Evolutionary conservation across 2,329 filamentous ascomycete species (phyloP), one percentile per base, ranked within the genome.

Genomic region (Fusarium sp.): DNA sequence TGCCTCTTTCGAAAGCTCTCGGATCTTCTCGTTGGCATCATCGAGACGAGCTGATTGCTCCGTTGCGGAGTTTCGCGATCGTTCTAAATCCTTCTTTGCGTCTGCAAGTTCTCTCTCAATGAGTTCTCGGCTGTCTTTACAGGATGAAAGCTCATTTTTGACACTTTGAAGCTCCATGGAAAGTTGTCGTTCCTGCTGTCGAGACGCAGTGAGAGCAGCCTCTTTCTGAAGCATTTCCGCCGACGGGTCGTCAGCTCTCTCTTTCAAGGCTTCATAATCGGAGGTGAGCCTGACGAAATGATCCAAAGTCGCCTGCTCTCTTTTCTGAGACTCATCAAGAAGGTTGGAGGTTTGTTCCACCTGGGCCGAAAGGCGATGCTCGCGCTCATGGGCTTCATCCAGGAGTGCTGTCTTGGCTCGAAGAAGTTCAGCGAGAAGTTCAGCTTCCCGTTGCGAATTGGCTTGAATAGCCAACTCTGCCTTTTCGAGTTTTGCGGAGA

Each of bases 311-410:
- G 29, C 10, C 10, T 48, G 33, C 21, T 69, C 59, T 23, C 38
- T 49, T 23, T 63, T 46, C 21, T 56, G 52, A 7, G 23, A 41
- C 10, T n/a, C 18, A 25, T 68, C 25, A 2, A 68, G 44, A 16
- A 37, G 18, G 35, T 68, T 44, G 7, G 44, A 38, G 12, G 25
- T 41, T 37, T 38, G 27, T 35, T 57, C 18, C 1, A 72, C 25
- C 27, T 72, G 58, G 5, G 29, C 12, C 3, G 46, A 60, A 11
- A 64, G 23, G 4, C 37, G 39, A 19, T 52, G 58, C 21, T 64
- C 63, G 12, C 58, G 68, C 23, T 64, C 49, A 10, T 68, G 58
- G 8, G 68, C 64, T 9, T 55, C 55, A 11, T 72, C 23, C 2
- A 69, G 33, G 3, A 72, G 49, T 4, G 33, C 21, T 0, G 25